Conservation (phyloP, 257 asterid species). For the Jacaranda mimosifolia region DNA sequence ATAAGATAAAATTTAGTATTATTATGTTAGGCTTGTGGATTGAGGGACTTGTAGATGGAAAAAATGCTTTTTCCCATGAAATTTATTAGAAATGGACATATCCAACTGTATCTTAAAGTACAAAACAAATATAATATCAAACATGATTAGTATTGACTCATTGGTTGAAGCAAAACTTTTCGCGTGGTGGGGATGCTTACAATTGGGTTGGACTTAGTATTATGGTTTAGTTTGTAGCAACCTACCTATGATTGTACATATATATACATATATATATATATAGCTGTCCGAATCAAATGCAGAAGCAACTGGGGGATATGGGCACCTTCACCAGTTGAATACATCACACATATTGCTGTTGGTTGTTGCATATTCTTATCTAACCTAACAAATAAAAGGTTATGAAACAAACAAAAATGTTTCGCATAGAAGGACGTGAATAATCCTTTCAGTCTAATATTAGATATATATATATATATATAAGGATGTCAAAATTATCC, state of each 20-base stretch:
- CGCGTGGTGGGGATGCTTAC: not conserved
- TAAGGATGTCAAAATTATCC: too few species aligned
- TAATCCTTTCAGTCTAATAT: too few species aligned
- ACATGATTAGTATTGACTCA: not conserved
- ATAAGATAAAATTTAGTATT: too few species aligned
- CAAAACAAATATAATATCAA: not conserved
- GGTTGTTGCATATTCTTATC: not conserved
- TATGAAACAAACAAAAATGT: not conserved
- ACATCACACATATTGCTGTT: not conserved
- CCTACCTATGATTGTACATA: too few species aligned
- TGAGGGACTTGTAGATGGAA: not conserved
- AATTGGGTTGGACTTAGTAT: not conserved
- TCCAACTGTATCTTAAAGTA: not conserved
- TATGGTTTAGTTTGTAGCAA: not conserved
- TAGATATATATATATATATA: too few species aligned
- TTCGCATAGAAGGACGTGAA: not conserved
- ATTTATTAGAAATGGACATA: not conserved
- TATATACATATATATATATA: not conserved
- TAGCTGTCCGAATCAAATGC: constrained; percentile 19
- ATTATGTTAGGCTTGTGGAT: too few species aligned
- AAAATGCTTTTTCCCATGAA: too few species aligned
- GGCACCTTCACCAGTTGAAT: constrained; percentile 31
- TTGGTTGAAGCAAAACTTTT: not conserved
- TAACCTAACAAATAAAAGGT: not conserved
- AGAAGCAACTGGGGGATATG: constrained; percentile 13